These are phyloP conservation scores for Umbilicus rupestris DNA, from an alignment of 164 flowering plant genomes.

Conservation along the genomic window DNA sequence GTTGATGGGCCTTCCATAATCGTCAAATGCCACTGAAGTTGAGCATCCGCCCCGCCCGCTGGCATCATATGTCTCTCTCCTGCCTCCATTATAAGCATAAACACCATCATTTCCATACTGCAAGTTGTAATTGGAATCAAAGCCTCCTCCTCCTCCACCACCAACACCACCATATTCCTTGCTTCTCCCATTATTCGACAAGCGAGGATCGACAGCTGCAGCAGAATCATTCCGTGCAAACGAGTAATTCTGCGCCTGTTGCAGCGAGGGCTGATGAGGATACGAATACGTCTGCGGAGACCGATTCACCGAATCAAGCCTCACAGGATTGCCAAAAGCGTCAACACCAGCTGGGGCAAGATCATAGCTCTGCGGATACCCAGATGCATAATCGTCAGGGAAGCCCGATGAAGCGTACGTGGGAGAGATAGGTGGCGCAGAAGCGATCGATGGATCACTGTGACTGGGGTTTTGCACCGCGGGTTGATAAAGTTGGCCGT, in stretches of 20 bases:
- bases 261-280: slow-evolving; percentile 4
- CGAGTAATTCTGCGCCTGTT: slow-evolving; percentile 3
- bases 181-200: neutral
- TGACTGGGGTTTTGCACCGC: neutral
- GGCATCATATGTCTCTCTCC: slow-evolving; percentile 5
- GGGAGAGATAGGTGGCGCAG: slow-evolving; percentile 10
- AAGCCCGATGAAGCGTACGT: neutral
- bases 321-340: too few relatives aligned
- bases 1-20: slow-evolving; percentile 13
- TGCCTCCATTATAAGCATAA: slow-evolving; percentile 11
- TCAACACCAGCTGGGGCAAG: neutral
- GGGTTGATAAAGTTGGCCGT: too few relatives aligned
- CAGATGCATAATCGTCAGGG: too few relatives aligned
- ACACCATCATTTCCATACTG: neutral
- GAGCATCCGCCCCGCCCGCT: neutral
- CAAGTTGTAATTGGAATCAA: neutral
- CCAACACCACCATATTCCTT: neutral
- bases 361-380: neutral
- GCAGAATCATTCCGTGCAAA: neutral
- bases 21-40: slow-evolving; percentile 11
- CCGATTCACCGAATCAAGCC: too few relatives aligned
- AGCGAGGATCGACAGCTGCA: too few relatives aligned
- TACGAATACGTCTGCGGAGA: neutral
- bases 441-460: neutral
- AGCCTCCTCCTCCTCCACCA: neutral